A percentile compares a stretch with the other conserved stretches of the same genome.
Evolutionary conservation across 352 stramenopile species (phyloP).

Genomic region (Albugo candida): DNA sequence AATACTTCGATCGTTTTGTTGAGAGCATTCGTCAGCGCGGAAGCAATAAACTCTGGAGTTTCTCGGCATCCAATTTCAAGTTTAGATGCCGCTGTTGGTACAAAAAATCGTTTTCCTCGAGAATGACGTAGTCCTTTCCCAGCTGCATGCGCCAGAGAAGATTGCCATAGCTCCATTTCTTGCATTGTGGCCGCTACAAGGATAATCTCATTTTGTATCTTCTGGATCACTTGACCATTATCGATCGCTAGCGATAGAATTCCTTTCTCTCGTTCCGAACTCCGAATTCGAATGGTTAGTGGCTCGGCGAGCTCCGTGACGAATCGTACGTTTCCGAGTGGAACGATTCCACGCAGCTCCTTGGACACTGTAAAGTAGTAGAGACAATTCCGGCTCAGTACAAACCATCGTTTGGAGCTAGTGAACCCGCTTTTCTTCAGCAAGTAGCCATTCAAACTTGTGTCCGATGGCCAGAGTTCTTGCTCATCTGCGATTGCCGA

Average conservation of each 20-base stretch:
- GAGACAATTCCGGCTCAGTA: constrained; percentile 73
- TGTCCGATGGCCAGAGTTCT: constrained; percentile 77
- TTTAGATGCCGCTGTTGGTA: constrained; percentile 55
- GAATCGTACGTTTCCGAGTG: constrained; percentile 50
- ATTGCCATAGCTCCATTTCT: constrained; percentile 81
- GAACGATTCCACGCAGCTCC: constrained; percentile 71
- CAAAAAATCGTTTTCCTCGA: constrained; percentile 64
- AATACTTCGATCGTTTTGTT: constrained; percentile 74
- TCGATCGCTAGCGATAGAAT: constrained; percentile 67
- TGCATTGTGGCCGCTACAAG: constrained; percentile 36
- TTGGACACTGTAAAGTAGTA: constrained; percentile 71
- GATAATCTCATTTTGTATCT: constrained; percentile 60
- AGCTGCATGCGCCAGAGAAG: constrained; percentile 56
- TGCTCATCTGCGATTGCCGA: constrained; percentile 65
- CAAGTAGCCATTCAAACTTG: constrained; percentile 66
- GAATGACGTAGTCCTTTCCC: constrained; percentile 66
- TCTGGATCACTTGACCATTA: constrained; percentile 59
- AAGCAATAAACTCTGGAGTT: constrained; percentile 62
- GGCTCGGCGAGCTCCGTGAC: constrained; percentile 30
- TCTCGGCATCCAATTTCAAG: constrained; percentile 61
- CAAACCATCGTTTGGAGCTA: constrained; percentile 68
- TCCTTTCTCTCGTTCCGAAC: constrained; percentile 25
- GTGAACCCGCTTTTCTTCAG: constrained; percentile 71
- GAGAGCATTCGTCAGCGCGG: constrained; percentile 43
- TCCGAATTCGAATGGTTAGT: constrained; percentile 55